Conservation (phyloP, 345 rosid species). For the Salix udensis region DNA sequence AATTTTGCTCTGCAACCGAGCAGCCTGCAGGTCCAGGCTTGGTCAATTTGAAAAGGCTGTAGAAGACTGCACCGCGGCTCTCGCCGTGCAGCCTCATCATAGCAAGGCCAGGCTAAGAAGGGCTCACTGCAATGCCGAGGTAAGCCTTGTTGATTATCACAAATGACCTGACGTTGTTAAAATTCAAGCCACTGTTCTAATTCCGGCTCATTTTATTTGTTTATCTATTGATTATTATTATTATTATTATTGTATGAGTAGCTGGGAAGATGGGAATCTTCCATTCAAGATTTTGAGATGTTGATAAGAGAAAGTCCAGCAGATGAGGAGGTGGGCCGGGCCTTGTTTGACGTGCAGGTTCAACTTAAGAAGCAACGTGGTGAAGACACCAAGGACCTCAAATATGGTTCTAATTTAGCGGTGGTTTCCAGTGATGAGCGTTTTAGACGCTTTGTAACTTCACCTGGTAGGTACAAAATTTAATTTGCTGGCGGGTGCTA, state of each 20-base stretch:
- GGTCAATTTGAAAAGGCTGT: constrained; percentile 62
- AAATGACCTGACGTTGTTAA: neutral
- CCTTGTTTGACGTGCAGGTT: constrained; percentile 52
- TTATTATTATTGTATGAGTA: neutral
- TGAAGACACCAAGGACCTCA: constrained; percentile 40
- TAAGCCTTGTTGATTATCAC: constrained; percentile 10
- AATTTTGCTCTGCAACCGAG: constrained; percentile 84
- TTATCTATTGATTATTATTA: neutral
- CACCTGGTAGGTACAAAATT: constrained; percentile 30
- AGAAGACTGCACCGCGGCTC: constrained; percentile 78
- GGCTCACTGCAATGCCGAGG: constrained; percentile 77
- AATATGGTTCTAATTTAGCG: constrained; percentile 50
- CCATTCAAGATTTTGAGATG: constrained; percentile 63
- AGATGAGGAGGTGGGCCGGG: constrained; percentile 58
- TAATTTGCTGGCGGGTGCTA: neutral
- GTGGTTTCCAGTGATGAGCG: constrained; percentile 37
- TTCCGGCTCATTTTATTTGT: neutral
- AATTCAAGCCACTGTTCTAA: neutral
- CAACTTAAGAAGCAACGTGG: constrained; percentile 51
- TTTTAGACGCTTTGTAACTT: constrained; percentile 43
- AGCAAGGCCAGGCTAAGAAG: constrained; percentile 76
- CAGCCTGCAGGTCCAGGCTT: constrained; percentile 72
- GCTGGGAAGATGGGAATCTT: constrained; percentile 71
- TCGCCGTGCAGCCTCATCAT: constrained; percentile 59
- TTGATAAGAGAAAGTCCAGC: constrained; percentile 56